Percentiles rank a stretch among this genome's conserved stretches.
These are phyloP conservation scores for Cladosporium sp. DNA, from an alignment of 2,329 filamentous ascomycete genomes.

Conservation along the genomic window DNA sequence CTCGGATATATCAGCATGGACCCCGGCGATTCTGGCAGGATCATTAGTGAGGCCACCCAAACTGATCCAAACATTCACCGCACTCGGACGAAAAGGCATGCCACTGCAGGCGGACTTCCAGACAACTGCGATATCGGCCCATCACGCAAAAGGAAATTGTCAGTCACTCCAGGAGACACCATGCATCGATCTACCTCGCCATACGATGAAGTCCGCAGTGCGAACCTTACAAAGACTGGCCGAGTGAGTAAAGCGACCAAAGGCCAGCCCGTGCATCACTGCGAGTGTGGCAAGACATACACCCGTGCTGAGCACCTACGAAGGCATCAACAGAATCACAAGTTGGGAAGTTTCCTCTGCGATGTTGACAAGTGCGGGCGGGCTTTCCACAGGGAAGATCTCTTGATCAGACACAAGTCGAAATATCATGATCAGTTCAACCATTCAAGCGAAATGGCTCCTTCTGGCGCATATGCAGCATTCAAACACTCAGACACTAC, in stretches of 20 bases:
- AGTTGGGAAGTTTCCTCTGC: slow-evolving; percentile 36
- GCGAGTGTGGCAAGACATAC: slow-evolving; percentile 42
- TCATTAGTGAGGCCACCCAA: too few species aligned
- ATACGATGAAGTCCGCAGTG: slow-evolving; percentile 23
- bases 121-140: neutral
- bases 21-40: too few species aligned
- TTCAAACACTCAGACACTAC: too few species aligned
- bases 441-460: too few species aligned
- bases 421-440: slow-evolving; percentile 28
- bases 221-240: slow-evolving; percentile 41
- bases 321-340: slow-evolving; percentile 43
- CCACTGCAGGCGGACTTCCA: too few species aligned
- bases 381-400: slow-evolving; percentile 39
- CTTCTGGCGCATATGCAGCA: too few species aligned
- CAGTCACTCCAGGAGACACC: slow-evolving; percentile 6
- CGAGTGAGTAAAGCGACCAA: slow-evolving; percentile 44
- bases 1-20: too few species aligned
- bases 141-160: neutral
- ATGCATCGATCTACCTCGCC: slow-evolving; percentile 32
- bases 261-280: slow-evolving; percentile 40
- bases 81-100: too few species aligned
- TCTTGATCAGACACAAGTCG: slow-evolving; percentile 40
- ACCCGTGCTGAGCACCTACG: slow-evolving; percentile 44
- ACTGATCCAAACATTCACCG: too few species aligned
- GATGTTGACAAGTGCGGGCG: slow-evolving; percentile 37